phyloP scores from a whole-genome alignment of 257 asterid species.

The Parsonsia alboflavescens region DNA sequence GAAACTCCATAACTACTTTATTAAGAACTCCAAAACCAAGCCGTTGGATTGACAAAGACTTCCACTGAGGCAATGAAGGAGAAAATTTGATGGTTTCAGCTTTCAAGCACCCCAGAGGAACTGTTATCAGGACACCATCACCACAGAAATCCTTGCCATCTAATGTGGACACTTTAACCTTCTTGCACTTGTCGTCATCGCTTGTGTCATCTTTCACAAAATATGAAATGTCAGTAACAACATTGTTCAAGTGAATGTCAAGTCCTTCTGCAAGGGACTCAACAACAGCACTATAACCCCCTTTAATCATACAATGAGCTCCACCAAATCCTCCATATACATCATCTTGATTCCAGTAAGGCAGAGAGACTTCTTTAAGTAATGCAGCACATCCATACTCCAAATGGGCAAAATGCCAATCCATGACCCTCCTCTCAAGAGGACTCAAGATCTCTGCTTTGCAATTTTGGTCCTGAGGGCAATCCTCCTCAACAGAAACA shows the following conservation, averaged over 20 bases:
- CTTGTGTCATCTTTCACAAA: conserved; percentile 28
- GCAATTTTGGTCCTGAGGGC: conserved; percentile 24
- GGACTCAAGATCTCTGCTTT: conserved; percentile 59
- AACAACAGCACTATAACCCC: conserved; percentile 87
- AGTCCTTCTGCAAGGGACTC: conserved; percentile 86
- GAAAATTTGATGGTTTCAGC: conserved; percentile 78
- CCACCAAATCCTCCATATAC: conserved; percentile 98
- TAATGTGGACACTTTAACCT: conserved; percentile 66
- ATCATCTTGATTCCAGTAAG: conserved; percentile 98
- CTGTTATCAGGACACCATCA: conserved; percentile 88
- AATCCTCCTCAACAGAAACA: conserved; percentile 27
- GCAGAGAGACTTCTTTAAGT: conserved; percentile 92
- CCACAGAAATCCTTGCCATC: conserved; percentile 82
- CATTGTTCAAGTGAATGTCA: conserved; percentile 63
- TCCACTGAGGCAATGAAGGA: conserved; percentile 91
- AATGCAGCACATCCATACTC: conserved; percentile 98
- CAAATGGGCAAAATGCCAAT: conserved; percentile 99
- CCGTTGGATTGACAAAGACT: conserved; percentile 62
- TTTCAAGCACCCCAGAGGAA: conserved; percentile 96
- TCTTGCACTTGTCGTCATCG: conserved; percentile 33
- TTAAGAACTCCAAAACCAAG: conserved; percentile 97
- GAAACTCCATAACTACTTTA: conserved; percentile 88
- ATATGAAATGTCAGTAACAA: conserved; percentile 66
- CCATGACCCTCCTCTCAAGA: conserved; percentile 96
- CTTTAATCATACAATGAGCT: conserved; percentile 99